These are phyloP conservation scores for Geranium rotundifolium DNA, from an alignment of 345 rosid species.

Conservation along the genomic window DNA sequence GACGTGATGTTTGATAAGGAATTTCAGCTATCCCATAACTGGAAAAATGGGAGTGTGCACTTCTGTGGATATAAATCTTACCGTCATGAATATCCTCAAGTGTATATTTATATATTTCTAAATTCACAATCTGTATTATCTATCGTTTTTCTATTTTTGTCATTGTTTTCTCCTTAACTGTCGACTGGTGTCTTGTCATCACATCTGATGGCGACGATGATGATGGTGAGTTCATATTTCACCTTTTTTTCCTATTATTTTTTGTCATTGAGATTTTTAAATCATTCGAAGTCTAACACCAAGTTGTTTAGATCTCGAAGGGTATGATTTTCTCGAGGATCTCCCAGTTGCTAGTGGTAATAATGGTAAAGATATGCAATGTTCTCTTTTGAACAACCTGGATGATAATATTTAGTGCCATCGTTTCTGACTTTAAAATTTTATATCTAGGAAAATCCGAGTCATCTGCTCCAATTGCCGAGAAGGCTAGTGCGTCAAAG, in stretches of 20 bases:
- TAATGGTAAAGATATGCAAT: constrained; percentile 15
- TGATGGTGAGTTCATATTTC: constrained; percentile 13
- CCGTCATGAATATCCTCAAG: constrained; percentile 40
- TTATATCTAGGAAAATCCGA: constrained; percentile 17
- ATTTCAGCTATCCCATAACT: constrained; percentile 54
- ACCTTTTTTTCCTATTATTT: background rate
- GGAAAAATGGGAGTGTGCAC: constrained; percentile 59
- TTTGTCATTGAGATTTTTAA: background rate
- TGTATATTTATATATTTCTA: too few relatives aligned
- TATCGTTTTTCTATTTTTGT: constrained; percentile 2
- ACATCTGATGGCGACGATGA: constrained; percentile 1
- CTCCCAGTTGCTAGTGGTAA: constrained; percentile 6
- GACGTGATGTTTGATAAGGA: constrained; percentile 45
- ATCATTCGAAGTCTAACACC: background rate
- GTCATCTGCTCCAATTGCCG: constrained; percentile 6
- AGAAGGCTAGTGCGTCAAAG: constrained; percentile 3
- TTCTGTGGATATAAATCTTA: constrained; percentile 48
- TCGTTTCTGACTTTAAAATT: background rate
- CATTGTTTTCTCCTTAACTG: constrained; percentile 20
- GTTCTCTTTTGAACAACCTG: constrained; percentile 1
- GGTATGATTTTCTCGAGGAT: background rate
- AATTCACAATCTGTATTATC: background rate
- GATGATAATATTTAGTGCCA: background rate
- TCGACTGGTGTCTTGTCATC: constrained; percentile 4
- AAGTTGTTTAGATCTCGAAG: background rate